These are phyloP conservation scores for Metschnikowia hibisci DNA, from an alignment of 805 yeast species.

Conservation along the genomic window DNA sequence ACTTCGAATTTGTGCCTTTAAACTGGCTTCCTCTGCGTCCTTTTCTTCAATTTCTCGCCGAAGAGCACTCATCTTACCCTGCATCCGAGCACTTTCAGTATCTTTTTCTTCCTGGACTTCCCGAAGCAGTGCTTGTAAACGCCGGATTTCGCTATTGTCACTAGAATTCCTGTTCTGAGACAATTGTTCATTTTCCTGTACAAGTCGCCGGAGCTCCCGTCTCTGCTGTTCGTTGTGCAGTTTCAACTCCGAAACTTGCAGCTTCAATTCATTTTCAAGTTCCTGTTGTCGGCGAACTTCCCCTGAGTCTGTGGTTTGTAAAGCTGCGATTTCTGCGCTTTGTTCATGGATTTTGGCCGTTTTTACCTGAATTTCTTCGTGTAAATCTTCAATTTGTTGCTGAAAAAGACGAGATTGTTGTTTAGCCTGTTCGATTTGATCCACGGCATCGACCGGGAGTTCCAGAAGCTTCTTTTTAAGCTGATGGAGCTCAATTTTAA, in stretches of 20 bases:
- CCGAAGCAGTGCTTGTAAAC: slow-evolving; percentile 6
- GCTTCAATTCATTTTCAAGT: not conserved
- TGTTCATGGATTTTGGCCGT: not conserved
- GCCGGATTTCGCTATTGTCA: slow-evolving; percentile 9
- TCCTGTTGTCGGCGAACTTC: not conserved
- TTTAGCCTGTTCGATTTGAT: slow-evolving; percentile 4
- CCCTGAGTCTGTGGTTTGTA: not conserved
- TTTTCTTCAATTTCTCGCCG: slow-evolving; percentile 21
- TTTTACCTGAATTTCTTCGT: not conserved
- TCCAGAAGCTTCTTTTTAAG: slow-evolving; percentile 6
- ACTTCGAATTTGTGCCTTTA: slow-evolving; percentile 23
- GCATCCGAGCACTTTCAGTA: slow-evolving; percentile 14
- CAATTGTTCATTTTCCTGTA: slow-evolving; percentile 6
- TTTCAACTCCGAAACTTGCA: slow-evolving; percentile 2
- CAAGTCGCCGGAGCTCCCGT: slow-evolving; percentile 1
- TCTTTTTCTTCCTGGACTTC: slow-evolving; percentile 8
- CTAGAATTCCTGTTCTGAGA: slow-evolving; percentile 11
- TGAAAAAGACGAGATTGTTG: not conserved
- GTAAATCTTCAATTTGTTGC: slow-evolving; percentile 3
- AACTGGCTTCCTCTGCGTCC: slow-evolving; percentile 21
- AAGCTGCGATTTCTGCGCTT: not conserved
- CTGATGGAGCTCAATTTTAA: slow-evolving; percentile 13
- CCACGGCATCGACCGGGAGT: slow-evolving; percentile 11
- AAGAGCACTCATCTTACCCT: slow-evolving; percentile 17
- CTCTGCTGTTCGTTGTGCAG: slow-evolving; percentile 4